These are phyloP conservation scores for Tephrocybe sp. DNA, from an alignment of 768 basidiomycete genomes.

Conservation along the genomic window DNA sequence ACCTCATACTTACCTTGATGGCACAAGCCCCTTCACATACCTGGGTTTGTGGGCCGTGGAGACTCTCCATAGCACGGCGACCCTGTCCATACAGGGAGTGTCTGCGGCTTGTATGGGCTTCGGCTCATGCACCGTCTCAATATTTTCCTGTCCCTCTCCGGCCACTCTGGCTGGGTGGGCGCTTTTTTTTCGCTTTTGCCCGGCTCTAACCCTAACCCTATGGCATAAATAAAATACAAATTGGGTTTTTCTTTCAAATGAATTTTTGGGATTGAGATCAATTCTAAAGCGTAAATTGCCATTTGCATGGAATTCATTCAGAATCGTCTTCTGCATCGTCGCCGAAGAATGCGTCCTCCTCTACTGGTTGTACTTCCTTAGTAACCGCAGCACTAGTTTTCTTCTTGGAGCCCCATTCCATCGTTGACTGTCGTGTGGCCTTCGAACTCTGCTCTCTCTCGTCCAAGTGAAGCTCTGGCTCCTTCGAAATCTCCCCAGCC, in stretches of 20 bases:
- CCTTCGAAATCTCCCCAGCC: slow-evolving; percentile 51
- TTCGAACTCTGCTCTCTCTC: slow-evolving; percentile 16
- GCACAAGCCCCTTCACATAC: no score
- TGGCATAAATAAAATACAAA: neutral
- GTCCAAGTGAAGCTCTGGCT: slow-evolving; percentile 54
- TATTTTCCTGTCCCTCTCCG: slow-evolving; percentile 62
- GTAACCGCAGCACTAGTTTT: neutral
- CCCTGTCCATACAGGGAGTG: slow-evolving; percentile 65
- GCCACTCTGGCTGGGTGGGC: no score
- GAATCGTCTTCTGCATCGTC: slow-evolving; percentile 30
- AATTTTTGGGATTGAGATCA: neutral
- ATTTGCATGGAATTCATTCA: neutral
- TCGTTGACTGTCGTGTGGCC: neutral
- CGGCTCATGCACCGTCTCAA: slow-evolving; percentile 65
- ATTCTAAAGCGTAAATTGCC: neutral
- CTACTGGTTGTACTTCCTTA: slow-evolving; percentile 15
- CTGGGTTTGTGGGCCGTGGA: slow-evolving; percentile 58
- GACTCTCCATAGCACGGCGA: slow-evolving; percentile 71
- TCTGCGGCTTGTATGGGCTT: slow-evolving; percentile 55
- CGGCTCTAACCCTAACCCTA: slow-evolving; percentile 48
- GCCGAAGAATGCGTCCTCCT: slow-evolving; percentile 41
- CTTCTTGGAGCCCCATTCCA: slow-evolving; percentile 10
- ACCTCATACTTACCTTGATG: slow-evolving; percentile 58
- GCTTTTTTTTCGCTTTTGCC: no score
- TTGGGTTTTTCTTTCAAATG: neutral